Conservation (phyloP, 1,139 yeast genomes). For the Saccharomyces hybrid region DNA sequence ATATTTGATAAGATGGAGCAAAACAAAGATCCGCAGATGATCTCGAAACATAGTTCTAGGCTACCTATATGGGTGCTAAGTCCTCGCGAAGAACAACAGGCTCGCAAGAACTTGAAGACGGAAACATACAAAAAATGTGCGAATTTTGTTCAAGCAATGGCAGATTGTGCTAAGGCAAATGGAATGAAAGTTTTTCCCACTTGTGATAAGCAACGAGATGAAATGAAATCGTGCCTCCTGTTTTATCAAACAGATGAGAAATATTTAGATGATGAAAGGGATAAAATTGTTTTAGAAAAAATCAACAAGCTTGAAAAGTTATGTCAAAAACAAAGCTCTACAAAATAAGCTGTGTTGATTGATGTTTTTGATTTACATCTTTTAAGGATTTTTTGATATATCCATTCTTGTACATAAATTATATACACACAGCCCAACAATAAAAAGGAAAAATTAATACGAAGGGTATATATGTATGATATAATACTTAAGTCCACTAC, state of each 20-base stretch:
- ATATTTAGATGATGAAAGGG: conserved; percentile 66
- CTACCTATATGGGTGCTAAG: conserved; percentile 80
- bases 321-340: conserved; percentile 12
- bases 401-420: not conserved
- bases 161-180: conserved; percentile 45
- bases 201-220: conserved; percentile 50
- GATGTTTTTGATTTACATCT: not conserved
- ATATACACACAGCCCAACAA: not conserved
- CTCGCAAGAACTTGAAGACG: conserved; percentile 69
- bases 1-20: not conserved
- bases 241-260: conserved; percentile 51
- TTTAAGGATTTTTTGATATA: not conserved
- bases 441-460: not conserved
- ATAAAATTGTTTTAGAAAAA: conserved; percentile 51
- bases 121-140: conserved; percentile 69
- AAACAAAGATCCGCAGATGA: conserved; percentile 1
- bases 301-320: conserved; percentile 31
- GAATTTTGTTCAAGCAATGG: conserved; percentile 49
- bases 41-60: conserved; percentile 23
- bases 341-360: not conserved
- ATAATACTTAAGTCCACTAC: not conserved
- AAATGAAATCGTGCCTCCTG: conserved; percentile 66
- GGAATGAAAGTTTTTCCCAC: conserved; percentile 51
- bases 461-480: not conserved
- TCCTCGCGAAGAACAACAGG: conserved; percentile 77